A percentile compares a stretch with the other conserved stretches of the same genome.
These are phyloP conservation scores for Phytophthora meadii DNA, from an alignment of 352 stramenopile genomes.

Conservation along the genomic window DNA sequence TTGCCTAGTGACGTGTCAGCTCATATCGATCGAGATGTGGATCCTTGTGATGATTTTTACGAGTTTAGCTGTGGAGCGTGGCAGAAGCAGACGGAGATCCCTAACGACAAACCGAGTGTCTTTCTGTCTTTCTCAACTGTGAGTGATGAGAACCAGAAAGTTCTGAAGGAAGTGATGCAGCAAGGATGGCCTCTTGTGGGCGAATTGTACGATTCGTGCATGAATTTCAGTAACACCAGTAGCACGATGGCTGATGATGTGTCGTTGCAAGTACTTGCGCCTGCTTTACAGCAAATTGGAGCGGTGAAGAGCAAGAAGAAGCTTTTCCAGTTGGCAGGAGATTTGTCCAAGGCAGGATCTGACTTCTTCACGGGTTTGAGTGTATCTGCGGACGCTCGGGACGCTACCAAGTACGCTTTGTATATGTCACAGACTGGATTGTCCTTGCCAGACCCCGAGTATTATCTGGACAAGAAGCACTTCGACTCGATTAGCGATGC, in stretches of 20 bases:
- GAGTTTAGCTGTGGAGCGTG: constrained; percentile 68
- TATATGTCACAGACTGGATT: constrained; percentile 88
- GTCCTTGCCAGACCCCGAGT: constrained; percentile 90
- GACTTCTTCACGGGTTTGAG: constrained; percentile 84
- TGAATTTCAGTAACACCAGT: constrained; percentile 67
- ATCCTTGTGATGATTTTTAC: constrained; percentile 85
- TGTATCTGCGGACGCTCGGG: constrained; percentile 81
- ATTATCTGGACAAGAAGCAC: constrained; percentile 91
- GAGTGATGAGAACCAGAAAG: constrained; percentile 38
- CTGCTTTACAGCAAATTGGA: constrained; percentile 52
- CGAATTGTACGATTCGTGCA: constrained; percentile 68
- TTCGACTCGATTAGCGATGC: constrained; percentile 74
- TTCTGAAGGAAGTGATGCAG: constrained; percentile 61
- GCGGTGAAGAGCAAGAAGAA: constrained; percentile 36
- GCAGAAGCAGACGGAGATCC: constrained; percentile 49
- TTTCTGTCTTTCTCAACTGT: constrained; percentile 47
- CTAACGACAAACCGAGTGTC: constrained; percentile 43
- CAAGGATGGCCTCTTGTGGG: constrained; percentile 70
- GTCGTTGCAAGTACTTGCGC: constrained; percentile 30
- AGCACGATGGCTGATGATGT: constrained; percentile 36
- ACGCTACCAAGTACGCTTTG: constrained; percentile 82
- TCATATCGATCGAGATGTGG: constrained; percentile 53
- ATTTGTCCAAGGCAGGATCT: constrained; percentile 60
- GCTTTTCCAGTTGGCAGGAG: constrained; percentile 62
- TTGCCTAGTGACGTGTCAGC: constrained; percentile 44